phyloP scores from a whole-genome alignment of 139 green algal species.

The Micractinium conductrix region DNA sequence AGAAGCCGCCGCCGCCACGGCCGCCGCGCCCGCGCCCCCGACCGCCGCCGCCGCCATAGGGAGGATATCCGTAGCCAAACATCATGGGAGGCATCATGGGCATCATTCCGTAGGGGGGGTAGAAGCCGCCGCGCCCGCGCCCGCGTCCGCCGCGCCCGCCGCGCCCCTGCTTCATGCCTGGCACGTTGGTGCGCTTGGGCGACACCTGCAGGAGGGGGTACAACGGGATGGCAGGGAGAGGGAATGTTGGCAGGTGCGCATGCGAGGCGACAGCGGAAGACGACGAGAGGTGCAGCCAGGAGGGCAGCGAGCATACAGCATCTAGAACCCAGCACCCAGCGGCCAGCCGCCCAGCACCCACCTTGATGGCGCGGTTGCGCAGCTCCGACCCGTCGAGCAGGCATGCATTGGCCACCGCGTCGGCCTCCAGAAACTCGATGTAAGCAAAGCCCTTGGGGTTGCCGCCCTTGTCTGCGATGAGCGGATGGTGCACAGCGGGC shows the following conservation, averaged over 20 bases:
- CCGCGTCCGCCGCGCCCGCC: conserved; percentile 38
- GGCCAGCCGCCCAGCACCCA: not conserved
- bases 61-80: conserved; percentile 42
- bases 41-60: conserved; percentile 27
- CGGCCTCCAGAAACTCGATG: conserved; percentile 96
- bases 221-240: not conserved
- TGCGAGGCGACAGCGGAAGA: no score
- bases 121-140: conserved; percentile 53
- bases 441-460: conserved; percentile 98
- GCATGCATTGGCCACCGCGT: conserved; percentile 90
- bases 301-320: no score
- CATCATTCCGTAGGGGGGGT: conserved; percentile 35
- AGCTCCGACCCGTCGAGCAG: conserved; percentile 63
- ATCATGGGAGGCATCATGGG: conserved; percentile 53
- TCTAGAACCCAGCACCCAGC: not conserved
- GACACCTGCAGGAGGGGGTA: conserved; percentile 76
- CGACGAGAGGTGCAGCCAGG: no score
- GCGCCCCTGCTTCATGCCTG: conserved; percentile 81
- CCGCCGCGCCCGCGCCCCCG: conserved; percentile 34
- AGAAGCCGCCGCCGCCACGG: conserved; percentile 3
- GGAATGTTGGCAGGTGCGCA: not conserved
- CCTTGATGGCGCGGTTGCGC: conserved; percentile 25
- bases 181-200: conserved; percentile 95
- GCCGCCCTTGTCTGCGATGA: conserved; percentile 81
- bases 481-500: not conserved